A percentile compares a stretch with the other conserved stretches of the same genome.
Conservation (phyloP, 257 asterid species). For the Lycium ferocissimum region DNA sequence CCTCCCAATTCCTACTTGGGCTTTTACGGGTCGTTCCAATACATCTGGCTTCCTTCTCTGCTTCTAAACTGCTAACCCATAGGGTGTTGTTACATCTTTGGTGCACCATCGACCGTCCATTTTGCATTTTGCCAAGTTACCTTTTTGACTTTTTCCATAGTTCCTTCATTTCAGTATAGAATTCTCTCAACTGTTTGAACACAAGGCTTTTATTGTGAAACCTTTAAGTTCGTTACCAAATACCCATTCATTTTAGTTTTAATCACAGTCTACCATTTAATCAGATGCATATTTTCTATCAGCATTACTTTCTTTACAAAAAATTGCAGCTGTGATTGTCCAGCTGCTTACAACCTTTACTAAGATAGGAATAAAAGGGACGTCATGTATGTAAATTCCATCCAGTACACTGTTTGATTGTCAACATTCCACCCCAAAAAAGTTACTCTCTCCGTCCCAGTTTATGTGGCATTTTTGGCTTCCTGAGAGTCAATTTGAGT, state of each 20-base stretch:
- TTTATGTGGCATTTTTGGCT: no score
- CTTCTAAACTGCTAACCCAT: neutral
- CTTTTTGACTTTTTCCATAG: neutral
- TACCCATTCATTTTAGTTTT: neutral
- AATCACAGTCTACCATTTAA: neutral
- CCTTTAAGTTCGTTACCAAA: neutral
- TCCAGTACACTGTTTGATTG: neutral
- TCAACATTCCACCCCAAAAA: neutral
- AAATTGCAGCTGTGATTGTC: neutral
- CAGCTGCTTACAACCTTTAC: neutral
- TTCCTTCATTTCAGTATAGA: neutral
- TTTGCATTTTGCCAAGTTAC: neutral
- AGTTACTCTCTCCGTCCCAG: no score
- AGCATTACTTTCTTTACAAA: neutral
- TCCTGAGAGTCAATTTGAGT: no score
- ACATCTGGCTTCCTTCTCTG: neutral
- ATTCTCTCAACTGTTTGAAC: neutral
- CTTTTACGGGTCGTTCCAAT: neutral
- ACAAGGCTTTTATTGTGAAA: neutral
- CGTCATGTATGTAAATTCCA: neutral
- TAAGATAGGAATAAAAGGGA: neutral
- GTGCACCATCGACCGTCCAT: neutral
- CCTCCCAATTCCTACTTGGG: neutral
- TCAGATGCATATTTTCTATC: neutral
- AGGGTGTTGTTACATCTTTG: conserved; percentile 10